These are phyloP conservation scores for Pestalotiopsis fici DNA, from an alignment of 2,329 filamentous ascomycete genomes.

Conservation along the genomic window DNA sequence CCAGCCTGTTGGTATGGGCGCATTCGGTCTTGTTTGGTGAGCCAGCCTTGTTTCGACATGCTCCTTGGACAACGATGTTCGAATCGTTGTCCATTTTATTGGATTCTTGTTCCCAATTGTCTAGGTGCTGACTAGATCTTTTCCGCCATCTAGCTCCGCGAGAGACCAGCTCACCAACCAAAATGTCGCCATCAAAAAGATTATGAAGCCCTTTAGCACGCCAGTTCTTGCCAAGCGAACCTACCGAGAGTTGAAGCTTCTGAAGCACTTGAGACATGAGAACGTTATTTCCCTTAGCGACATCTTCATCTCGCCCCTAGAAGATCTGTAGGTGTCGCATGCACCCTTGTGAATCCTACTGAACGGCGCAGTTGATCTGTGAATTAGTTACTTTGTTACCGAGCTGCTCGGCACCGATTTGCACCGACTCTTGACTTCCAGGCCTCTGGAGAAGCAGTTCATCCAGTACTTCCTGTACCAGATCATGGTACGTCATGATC, in stretches of 20 bases:
- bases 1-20: conserved; percentile 98
- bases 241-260: conserved; percentile 93
- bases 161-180: conserved; percentile 97
- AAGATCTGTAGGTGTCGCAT: conserved; percentile 78
- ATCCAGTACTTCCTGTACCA: conserved; percentile 99
- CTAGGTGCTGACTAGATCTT: conserved; percentile 6
- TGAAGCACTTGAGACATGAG: conserved; percentile 96
- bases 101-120: conserved; percentile 10
- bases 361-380: not conserved
- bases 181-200: conserved; percentile 99
- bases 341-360: not conserved
- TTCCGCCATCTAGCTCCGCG: conserved; percentile 68
- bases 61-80: not conserved
- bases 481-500: conserved; percentile 72
- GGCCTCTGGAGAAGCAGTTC: conserved; percentile 98
- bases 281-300: conserved; percentile 99
- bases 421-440: conserved; percentile 90
- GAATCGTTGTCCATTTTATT: not conserved
- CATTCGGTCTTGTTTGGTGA: conserved; percentile 97
- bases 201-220: conserved; percentile 99
- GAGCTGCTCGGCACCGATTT: conserved; percentile 96
- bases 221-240: conserved; percentile 96
- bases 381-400: conserved; percentile 87
- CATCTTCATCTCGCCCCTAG: conserved; percentile 98
- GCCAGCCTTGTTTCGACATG: conserved; percentile 25